Percentiles rank a stretch among this genome's conserved stretches.
Conservation (phyloP, 1,284 basidiomycete species). For the Sanghuangporus sanghuang region DNA sequence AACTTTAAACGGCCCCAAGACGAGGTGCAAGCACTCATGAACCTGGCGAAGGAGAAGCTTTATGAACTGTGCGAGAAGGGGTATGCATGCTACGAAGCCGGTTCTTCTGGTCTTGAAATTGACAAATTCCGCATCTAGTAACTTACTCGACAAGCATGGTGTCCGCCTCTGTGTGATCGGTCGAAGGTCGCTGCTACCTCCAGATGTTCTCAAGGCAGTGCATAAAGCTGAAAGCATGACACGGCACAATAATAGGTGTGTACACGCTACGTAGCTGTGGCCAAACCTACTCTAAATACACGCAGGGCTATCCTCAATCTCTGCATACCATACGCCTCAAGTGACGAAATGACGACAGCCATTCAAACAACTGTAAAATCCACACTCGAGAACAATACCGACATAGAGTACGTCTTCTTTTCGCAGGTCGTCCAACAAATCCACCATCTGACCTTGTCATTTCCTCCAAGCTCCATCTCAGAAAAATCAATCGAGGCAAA, state of each 20-base stretch:
- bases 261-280: background rate
- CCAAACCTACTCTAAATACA: background rate
- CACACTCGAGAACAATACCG: conserved; percentile 36
- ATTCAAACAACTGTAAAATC: conserved; percentile 55
- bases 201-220: conserved; percentile 67
- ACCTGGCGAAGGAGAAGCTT: conserved; percentile 77
- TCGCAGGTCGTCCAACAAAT: background rate
- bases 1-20: conserved; percentile 89
- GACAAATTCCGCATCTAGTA: conserved; percentile 38
- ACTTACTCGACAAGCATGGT: conserved; percentile 75
- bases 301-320: conserved; percentile 86
- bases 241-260: conserved; percentile 63
- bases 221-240: conserved; percentile 79
- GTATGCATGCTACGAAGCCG: conserved; percentile 39
- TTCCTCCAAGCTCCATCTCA: conserved; percentile 45
- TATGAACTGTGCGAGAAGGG: conserved; percentile 80
- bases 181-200: conserved; percentile 70
- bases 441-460: background rate
- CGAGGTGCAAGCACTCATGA: conserved; percentile 89
- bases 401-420: conserved; percentile 24
- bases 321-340: conserved; percentile 90
- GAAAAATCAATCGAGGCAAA: conserved; percentile 61
- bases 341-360: conserved; percentile 87
- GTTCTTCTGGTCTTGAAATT: background rate
- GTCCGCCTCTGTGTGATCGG: conserved; percentile 88